A percentile compares a stretch with the other conserved stretches of the same genome.
Evolutionary conservation across 2,329 filamentous ascomycete genomes (phyloP).

Genomic region (Aspergillus sp.): DNA sequence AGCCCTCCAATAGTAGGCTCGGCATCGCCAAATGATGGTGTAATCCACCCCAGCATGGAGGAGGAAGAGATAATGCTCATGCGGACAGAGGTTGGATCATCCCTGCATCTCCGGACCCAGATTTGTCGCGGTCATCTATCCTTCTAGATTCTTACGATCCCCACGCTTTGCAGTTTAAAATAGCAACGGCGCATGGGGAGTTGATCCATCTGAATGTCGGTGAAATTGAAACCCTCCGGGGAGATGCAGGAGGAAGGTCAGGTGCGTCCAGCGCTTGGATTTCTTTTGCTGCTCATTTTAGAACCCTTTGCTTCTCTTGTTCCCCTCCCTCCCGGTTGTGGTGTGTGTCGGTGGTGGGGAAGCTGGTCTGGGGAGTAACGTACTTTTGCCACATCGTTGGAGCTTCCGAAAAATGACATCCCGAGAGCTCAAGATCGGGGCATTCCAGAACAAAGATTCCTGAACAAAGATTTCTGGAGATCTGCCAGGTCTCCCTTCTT

Average conservation of each 20-base stretch:
- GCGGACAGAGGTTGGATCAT: constrained; percentile 8
- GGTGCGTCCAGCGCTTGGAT: background rate
- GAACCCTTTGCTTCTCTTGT: background rate
- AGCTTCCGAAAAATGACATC: constrained; percentile 15
- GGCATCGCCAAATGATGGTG: constrained; percentile 17
- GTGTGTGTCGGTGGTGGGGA: background rate
- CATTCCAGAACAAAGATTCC: constrained; percentile 10
- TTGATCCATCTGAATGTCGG: constrained; percentile 5
- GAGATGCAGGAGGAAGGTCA: background rate
- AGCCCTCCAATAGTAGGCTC: constrained; percentile 15
- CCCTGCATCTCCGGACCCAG: constrained; percentile 9
- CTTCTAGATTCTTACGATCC: constrained; percentile 9
- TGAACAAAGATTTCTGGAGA: constrained; percentile 5
- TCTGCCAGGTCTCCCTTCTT: background rate
- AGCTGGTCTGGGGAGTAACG: background rate
- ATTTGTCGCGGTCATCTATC: constrained; percentile 6
- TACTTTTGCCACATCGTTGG: constrained; percentile 11
- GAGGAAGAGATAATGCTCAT: constrained; percentile 3
- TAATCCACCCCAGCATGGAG: constrained; percentile 5
- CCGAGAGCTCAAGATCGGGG: constrained; percentile 5
- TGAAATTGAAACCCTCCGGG: background rate
- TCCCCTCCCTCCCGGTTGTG: background rate
- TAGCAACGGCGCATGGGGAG: background rate
- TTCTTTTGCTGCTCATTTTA: background rate
- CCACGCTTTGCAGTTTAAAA: constrained; percentile 3